These are phyloP conservation scores for Penium margaritaceum DNA, from an alignment of 139 green algal species.

Conservation along the genomic window DNA sequence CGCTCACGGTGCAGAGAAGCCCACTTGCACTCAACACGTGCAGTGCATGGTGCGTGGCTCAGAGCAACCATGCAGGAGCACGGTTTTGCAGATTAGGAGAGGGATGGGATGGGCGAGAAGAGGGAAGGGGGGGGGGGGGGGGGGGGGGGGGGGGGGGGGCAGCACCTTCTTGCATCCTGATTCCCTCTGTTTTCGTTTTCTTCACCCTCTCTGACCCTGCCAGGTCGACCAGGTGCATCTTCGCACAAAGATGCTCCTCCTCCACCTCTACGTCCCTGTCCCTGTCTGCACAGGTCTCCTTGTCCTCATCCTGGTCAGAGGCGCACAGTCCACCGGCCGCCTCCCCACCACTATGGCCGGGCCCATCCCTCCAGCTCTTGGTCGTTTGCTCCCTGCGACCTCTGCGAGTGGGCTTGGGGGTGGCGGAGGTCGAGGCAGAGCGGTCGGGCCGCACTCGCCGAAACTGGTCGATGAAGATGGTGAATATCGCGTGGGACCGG, in stretches of 20 bases:
- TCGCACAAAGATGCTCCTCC: constrained; percentile 56
- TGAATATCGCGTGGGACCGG: constrained; percentile 89
- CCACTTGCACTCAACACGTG: too few relatives aligned
- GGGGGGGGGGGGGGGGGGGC: neutral
- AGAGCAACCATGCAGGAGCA: too few relatives aligned
- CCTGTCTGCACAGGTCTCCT: neutral
- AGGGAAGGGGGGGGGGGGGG: neutral
- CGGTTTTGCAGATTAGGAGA: too few relatives aligned
- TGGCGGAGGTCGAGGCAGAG: too few relatives aligned
- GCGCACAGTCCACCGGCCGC: too few relatives aligned
- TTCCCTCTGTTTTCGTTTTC: constrained; percentile 78
- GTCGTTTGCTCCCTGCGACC: too few relatives aligned
- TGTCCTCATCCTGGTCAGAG: neutral
- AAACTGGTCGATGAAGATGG: constrained; percentile 87
- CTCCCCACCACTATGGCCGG: too few relatives aligned
- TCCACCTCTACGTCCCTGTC: neutral
- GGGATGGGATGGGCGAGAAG: neutral
- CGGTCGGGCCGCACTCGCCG: too few relatives aligned
- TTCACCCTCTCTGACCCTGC: constrained; percentile 87
- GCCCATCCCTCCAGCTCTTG: too few relatives aligned
- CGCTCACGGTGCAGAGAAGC: too few relatives aligned
- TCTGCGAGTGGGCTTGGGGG: too few relatives aligned
- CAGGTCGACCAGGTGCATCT: constrained; percentile 87
- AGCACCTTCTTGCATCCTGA: constrained; percentile 50
- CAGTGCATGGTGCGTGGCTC: too few relatives aligned